Conservation (phyloP, 441 rosid species). For the Jatropha multifida region DNA sequence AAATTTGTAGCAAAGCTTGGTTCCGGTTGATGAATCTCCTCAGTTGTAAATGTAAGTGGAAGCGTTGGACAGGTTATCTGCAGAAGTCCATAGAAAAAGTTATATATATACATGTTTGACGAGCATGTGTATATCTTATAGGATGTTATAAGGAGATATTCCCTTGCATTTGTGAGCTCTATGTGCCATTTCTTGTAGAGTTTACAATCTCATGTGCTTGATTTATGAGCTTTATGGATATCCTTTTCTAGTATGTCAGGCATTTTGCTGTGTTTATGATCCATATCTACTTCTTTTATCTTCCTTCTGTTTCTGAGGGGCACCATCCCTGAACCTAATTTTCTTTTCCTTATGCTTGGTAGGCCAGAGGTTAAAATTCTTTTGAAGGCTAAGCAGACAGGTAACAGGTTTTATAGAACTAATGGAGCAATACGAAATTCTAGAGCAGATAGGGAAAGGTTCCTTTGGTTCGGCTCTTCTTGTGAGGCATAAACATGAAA, state of each 20-base stretch:
- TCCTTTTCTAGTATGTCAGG: not conserved
- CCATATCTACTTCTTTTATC: not conserved
- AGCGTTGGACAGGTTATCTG: not conserved
- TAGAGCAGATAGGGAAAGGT: slow-evolving; percentile 97
- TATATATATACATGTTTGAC: not conserved
- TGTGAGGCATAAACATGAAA: slow-evolving; percentile 92
- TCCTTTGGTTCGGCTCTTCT: slow-evolving; percentile 97
- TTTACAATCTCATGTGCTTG: not conserved
- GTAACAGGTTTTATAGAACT: not conserved
- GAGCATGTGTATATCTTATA: not conserved
- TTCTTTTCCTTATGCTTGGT: not conserved
- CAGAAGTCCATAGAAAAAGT: not conserved
- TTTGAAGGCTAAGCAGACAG: not conserved
- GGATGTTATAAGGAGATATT: not conserved
- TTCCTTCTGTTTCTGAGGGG: not conserved
- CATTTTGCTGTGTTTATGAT: not conserved
- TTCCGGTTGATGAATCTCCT: not conserved
- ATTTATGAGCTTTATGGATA: not conserved
- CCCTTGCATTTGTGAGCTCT: not conserved
- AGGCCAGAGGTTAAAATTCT: not conserved
- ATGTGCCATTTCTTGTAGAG: not conserved
- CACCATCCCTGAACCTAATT: not conserved
- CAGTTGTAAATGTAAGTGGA: not conserved
- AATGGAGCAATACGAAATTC: slow-evolving; percentile 95
- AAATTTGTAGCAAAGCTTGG: not conserved